phyloP scores from a whole-genome alignment of 345 rosid genomes.

The Citrus cavaleriei region DNA sequence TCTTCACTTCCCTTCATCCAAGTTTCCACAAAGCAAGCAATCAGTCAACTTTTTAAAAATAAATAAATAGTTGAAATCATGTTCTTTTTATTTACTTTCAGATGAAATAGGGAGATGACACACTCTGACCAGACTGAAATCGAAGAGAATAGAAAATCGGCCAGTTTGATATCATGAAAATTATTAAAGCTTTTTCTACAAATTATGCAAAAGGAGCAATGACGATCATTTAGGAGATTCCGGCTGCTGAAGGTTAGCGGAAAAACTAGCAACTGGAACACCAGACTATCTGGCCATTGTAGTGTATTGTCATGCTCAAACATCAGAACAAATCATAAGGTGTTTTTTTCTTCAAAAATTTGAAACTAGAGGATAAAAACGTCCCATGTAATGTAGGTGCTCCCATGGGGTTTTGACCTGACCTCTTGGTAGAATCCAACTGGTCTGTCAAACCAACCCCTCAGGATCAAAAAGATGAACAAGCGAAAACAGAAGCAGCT shows the following conservation, averaged over 20 bases:
- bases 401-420: not conserved
- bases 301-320: not conserved
- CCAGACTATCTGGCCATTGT: not conserved
- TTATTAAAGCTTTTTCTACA: not conserved
- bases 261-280: not conserved
- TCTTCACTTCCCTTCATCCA: not conserved
- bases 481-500: not conserved
- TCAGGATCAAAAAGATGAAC: not conserved
- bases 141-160: not conserved
- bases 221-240: not conserved
- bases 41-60: not conserved
- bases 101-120: not conserved
- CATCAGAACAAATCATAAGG: not conserved
- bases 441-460: not conserved
- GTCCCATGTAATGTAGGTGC: not conserved
- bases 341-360: too few species aligned
- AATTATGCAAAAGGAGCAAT: not conserved
- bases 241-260: not conserved
- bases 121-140: not conserved
- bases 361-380: too few species aligned
- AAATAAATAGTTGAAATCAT: not conserved
- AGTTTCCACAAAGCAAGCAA: not conserved
- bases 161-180: not conserved
- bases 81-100: not conserved
- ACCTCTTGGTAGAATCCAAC: not conserved